Conservation (phyloP, 106 monocot species). For the Posidonia australis region DNA sequence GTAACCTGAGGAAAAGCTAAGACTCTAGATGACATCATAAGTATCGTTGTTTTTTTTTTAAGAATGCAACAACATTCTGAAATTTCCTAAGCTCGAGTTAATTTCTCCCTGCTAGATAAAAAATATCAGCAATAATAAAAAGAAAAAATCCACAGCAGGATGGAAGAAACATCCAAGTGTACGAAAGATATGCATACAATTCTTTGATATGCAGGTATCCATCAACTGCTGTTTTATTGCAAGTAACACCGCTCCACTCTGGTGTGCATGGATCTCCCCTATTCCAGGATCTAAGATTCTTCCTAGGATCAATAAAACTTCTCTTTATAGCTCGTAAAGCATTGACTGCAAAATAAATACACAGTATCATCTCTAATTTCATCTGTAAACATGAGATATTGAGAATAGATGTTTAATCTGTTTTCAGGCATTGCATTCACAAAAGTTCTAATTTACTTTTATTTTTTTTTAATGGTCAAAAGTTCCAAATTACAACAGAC, state of each 20-base stretch:
- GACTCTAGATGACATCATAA: too few species aligned
- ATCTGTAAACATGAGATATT: not conserved
- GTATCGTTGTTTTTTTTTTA: too few species aligned
- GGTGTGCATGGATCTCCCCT: conserved; percentile 67
- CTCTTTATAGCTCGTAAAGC: conserved; percentile 42
- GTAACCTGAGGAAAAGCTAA: too few species aligned
- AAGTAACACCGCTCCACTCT: conserved; percentile 68
- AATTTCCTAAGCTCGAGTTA: too few species aligned
- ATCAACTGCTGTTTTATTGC: conserved; percentile 51
- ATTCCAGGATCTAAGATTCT: conserved; percentile 41
- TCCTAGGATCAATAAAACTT: conserved; percentile 38
- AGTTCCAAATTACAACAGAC: too few species aligned
- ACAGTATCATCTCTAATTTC: not conserved
- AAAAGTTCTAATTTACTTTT: too few species aligned
- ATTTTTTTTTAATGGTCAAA: too few species aligned
- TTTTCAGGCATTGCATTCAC: not conserved
- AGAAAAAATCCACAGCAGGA: not conserved
- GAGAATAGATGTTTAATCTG: not conserved
- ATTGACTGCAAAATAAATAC: conserved; percentile 34
- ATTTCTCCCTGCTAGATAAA: not conserved
- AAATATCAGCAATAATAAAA: not conserved
- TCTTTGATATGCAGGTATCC: conserved; percentile 71
- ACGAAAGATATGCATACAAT: conserved; percentile 42
- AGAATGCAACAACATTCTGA: too few species aligned
- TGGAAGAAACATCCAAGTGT: not conserved